Evolutionary conservation across 495 filamentous ascomycete genomes (phyloP), one percentile per base, ranked within the genome.

Genomic region (Rhizodiscina lignyota): DNA sequence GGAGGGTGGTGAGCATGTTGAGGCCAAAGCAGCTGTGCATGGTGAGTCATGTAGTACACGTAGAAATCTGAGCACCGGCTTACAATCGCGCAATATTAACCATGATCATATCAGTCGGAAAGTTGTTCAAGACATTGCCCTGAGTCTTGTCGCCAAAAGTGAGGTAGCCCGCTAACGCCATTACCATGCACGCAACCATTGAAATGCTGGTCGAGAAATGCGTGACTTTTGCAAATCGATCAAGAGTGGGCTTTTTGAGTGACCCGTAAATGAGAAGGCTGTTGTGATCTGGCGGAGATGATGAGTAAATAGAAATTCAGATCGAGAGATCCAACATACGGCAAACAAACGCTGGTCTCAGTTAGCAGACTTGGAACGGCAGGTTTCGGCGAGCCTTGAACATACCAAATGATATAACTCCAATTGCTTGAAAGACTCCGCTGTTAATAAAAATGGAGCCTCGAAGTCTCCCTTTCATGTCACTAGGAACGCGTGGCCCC

Each of bases 51-150:
- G n/a, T 24, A 26, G 21, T 13, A 16, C 11, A 27, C n/a, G 3
- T 21, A 13, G 22, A 27, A 17, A 33, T 12, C 16, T 20, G 15
- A 47, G n/a, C n/a, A n/a, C n/a, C n/a, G n/a, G n/a, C 67, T 46
- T 60, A 78, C 71, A 97, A 63, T 46, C 89, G 72, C 28, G 89
- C 89, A 36, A 96, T 71, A 53, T 94, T 97, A 43, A 94, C 80
- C 68, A 96, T 71, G 40, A 75, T 68, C 54, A 92, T 94, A 49
- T 84, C 70, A 5, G 70, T 63, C 3, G 89, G 83, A 52, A 97
- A 94, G 58, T 97, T 97, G 60, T 97, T 97, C 37, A 97, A 73
- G 26, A 97, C 83, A 52, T 97, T 96, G 37, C 89, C 89, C 47
- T 83, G 62, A 1, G 89, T 96, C 40, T 77, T 73, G 48, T 85